Base-by-base conservation (phyloP, 2,329 filamentous ascomycete species). In the Mycosphaerelloides madeirae region DNA sequence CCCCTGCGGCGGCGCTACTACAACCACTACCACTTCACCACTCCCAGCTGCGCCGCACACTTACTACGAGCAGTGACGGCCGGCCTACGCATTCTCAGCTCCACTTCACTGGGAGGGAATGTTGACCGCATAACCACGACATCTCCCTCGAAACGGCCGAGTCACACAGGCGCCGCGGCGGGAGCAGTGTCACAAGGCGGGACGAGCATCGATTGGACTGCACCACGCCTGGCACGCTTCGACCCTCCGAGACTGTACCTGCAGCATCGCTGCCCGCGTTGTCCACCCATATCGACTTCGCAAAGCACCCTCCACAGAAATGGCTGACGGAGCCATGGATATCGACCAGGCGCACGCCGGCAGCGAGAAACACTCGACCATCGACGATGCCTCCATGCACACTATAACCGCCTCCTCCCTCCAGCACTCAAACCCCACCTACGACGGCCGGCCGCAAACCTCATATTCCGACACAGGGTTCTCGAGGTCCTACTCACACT, bases 381-480 rank as follows among this genome's bases (percentile, higher is more conserved):
- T 25, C 51, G 69, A 73, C 57, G 71, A 74, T 56, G 68, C 70
- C 48, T 70, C 66, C 60, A 69, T 69, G 65, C 68, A 71, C 58
- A 72, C 69, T 42, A 71, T 69, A 60, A 72, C 70, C 50, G 65
- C 68, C 40, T 65, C 68, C 31, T 64, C 65, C 40, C 55, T 66
- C 29, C 57, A 59, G 31, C 53, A 52, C 31, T 52, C 53, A 25
- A 55, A 48, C 19, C 72, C 60, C 66, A 72, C 53, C 68, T 61
- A 60, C 46, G 56, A 52, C 29, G 47, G 41, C 18, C 70, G 74
- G 13, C 76, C 78, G 41, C 75, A 75, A 32, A 75, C 72, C 3
- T 73, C 70, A n/a, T 75, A 75, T 64, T 75, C 72, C 31, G 72
- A 75, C 61, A 75, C 72, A 6, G 66, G 64, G 46, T 70, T 68